Evolutionary conservation across 352 stramenopile species (phyloP).

Genomic region (Globisporangium emineosum): DNA sequence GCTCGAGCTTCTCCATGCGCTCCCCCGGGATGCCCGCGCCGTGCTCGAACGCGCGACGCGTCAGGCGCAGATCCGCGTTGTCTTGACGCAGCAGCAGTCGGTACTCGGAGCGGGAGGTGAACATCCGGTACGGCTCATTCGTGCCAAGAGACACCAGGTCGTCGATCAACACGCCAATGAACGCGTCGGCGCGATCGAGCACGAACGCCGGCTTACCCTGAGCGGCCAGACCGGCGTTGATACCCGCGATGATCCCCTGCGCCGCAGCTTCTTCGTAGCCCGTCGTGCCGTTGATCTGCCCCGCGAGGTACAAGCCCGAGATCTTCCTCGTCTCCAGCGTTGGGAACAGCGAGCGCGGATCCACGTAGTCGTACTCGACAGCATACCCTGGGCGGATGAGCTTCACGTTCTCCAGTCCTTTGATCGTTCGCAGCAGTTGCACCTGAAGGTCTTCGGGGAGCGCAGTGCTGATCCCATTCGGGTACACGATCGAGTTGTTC

Average conservation of each 20-base stretch:
- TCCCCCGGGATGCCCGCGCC: conserved; percentile 64
- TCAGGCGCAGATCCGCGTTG: conserved; percentile 97
- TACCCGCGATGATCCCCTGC: conserved; percentile 96
- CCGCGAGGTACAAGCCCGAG: conserved; percentile 91
- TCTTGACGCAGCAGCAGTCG: conserved; percentile 87
- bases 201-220: conserved; percentile 76
- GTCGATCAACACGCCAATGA: conserved; percentile 99
- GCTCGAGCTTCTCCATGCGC: conserved; percentile 78
- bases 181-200: conserved; percentile 92
- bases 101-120: conserved; percentile 96
- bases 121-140: conserved; percentile 98
- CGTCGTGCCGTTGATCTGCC: conserved; percentile 99
- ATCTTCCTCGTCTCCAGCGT: conserved; percentile 96
- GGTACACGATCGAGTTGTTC: conserved; percentile 96
- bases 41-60: conserved; percentile 86
- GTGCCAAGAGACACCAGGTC: conserved; percentile 97
- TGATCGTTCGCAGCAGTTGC: conserved; percentile 93
- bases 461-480: conserved; percentile 94
- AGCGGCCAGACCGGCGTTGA: conserved; percentile 91
- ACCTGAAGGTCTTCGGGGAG: conserved; percentile 95
- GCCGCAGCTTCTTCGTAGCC: conserved; percentile 99
- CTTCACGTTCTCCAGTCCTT: conserved; percentile 94
- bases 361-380: conserved; percentile 99
- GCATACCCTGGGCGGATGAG: conserved; percentile 97
- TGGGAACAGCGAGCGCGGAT: conserved; percentile 91